These are phyloP conservation scores for Kodamaea plutei DNA, from an alignment of 1,139 yeast genomes.

Conservation along the genomic window DNA sequence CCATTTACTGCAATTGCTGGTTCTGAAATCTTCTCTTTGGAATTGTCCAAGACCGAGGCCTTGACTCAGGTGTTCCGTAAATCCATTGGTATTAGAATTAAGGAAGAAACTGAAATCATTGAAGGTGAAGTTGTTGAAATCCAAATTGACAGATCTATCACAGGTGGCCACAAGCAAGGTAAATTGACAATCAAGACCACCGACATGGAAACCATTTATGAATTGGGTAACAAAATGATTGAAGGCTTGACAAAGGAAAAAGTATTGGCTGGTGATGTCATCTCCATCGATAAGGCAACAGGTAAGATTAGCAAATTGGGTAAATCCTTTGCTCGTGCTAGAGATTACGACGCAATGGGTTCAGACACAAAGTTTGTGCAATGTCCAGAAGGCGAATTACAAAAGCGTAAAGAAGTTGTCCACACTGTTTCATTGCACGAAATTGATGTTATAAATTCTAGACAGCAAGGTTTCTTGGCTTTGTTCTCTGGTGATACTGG, in stretches of 20 bases:
- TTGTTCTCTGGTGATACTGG: constrained; percentile 97
- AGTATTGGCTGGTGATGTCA: constrained; percentile 95
- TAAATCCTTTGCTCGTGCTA: constrained; percentile 88
- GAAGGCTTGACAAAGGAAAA: constrained; percentile 94
- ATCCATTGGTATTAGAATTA: constrained; percentile 90
- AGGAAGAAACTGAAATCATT: constrained; percentile 94
- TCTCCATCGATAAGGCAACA: constrained; percentile 90
- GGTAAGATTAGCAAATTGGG: constrained; percentile 95
- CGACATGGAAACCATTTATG: constrained; percentile 98
- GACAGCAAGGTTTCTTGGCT: constrained; percentile 97
- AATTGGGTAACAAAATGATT: constrained; percentile 95
- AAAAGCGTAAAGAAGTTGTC: constrained; percentile 89
- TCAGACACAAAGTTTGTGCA: constrained; percentile 97
- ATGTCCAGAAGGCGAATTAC: constrained; percentile 98
- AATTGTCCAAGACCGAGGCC: constrained; percentile 91
- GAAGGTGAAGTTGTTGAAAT: constrained; percentile 99
- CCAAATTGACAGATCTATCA: constrained; percentile 91
- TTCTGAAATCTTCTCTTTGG: constrained; percentile 87
- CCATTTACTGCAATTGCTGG: constrained; percentile 97
- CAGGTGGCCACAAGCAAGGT: constrained; percentile 98
- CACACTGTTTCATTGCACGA: constrained; percentile 97
- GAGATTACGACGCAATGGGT: constrained; percentile 99
- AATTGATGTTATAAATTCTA: constrained; percentile 94
- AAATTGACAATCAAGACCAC: constrained; percentile 96
- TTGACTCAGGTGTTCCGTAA: constrained; percentile 94